phyloP scores from a whole-genome alignment of 2,329 filamentous ascomycete species.

The Penicillium sp. region DNA sequence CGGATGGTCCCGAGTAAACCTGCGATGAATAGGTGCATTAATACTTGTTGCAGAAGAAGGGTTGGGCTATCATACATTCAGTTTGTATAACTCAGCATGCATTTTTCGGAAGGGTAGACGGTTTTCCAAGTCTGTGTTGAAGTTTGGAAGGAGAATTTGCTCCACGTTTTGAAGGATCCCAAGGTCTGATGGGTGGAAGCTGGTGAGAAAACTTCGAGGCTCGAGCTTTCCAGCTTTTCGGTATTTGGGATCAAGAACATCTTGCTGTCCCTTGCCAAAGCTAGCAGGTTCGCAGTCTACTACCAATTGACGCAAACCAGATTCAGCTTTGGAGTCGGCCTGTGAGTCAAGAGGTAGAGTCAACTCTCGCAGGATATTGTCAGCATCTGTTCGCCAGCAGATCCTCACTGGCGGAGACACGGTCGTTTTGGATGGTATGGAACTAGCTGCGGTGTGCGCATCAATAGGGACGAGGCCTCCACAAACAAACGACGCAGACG shows the following conservation, averaged over 20 bases:
- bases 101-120: slow-evolving; percentile 28
- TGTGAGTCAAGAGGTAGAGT: background rate
- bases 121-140: slow-evolving; percentile 11
- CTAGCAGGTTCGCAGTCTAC: slow-evolving; percentile 39
- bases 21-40: slow-evolving; percentile 16
- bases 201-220: slow-evolving; percentile 38
- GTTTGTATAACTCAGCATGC: slow-evolving; percentile 49
- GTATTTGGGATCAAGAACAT: slow-evolving; percentile 47
- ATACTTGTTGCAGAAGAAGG: slow-evolving; percentile 17
- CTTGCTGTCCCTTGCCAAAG: slow-evolving; percentile 41
- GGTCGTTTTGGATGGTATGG: background rate
- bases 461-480: background rate
- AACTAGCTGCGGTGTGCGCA: background rate
- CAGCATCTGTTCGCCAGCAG: background rate
- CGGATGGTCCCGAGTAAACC: slow-evolving; percentile 47
- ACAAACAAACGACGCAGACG: background rate
- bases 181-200: slow-evolving; percentile 45
- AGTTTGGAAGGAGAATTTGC: slow-evolving; percentile 39
- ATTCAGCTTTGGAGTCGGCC: background rate
- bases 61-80: slow-evolving; percentile 36
- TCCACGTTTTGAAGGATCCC: slow-evolving; percentile 47
- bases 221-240: slow-evolving; percentile 49
- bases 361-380: background rate
- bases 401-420: background rate
- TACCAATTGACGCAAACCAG: slow-evolving; percentile 19